phyloP scores from a whole-genome alignment of 2,329 filamentous ascomycete genomes.

The Botrytis aclada region DNA sequence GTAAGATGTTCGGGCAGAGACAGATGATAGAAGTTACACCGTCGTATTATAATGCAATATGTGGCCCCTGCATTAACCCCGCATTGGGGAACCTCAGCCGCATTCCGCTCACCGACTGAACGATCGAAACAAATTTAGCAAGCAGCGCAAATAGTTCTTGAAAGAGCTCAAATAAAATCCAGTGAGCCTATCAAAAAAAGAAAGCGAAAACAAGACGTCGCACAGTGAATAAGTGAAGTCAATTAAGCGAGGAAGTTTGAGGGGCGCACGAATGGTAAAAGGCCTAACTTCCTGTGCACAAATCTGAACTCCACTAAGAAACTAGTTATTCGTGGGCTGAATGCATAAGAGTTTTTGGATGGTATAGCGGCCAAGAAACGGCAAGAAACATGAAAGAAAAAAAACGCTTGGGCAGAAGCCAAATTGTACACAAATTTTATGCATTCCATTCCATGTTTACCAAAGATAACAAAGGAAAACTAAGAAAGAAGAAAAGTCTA shows the following conservation, averaged over 20 bases:
- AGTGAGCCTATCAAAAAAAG: neutral
- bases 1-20: slow-evolving; percentile 2
- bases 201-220: neutral
- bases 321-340: neutral
- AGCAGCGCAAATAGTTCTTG: neutral
- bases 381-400: neutral
- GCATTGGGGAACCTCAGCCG: slow-evolving; percentile 5
- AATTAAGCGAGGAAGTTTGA: neutral
- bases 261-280: neutral
- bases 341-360: neutral
- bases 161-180: neutral
- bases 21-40: neutral
- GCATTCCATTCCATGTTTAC: neutral
- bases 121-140: neutral
- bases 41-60: neutral
- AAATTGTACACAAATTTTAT: neutral
- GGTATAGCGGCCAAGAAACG: neutral
- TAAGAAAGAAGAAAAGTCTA: neutral
- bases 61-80: slow-evolving; percentile 5
- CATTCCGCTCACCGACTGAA: slow-evolving; percentile 4
- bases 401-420: neutral
- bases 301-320: neutral
- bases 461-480: neutral
- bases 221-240: neutral
- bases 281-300: neutral